phyloP scores from a whole-genome alignment of 2,329 filamentous ascomycete genomes.

The Aspergillus sojae region DNA sequence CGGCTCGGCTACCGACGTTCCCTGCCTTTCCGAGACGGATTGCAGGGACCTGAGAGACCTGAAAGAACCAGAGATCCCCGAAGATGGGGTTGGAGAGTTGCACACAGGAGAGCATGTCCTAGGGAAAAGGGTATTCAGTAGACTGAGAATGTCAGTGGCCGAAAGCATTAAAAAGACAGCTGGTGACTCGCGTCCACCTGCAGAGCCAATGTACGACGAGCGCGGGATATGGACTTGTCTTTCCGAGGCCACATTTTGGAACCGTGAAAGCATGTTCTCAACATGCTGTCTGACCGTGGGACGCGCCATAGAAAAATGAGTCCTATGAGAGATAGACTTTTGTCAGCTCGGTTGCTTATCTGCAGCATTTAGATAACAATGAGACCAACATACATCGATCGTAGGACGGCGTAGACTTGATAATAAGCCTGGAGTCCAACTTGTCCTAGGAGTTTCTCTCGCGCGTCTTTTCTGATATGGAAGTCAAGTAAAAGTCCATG shows the following conservation, averaged over 20 bases:
- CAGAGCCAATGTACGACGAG: conserved; percentile 58
- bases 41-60: conserved; percentile 20
- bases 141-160: conserved; percentile 74
- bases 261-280: conserved; percentile 41
- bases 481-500: conserved; percentile 76
- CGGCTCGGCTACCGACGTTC: conserved; percentile 28
- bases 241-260: conserved; percentile 20
- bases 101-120: conserved; percentile 29
- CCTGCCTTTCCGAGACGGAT: conserved; percentile 24
- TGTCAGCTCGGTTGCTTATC: not conserved
- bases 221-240: conserved; percentile 28
- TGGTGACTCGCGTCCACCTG: conserved; percentile 22
- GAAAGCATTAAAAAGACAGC: conserved; percentile 75
- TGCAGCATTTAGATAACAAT: not conserved
- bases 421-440: conserved; percentile 80
- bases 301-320: conserved; percentile 40
- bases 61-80: conserved; percentile 26
- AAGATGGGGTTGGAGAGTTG: conserved; percentile 29
- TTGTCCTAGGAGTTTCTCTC: conserved; percentile 72
- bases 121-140: conserved; percentile 83
- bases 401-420: conserved; percentile 74
- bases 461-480: conserved; percentile 86
- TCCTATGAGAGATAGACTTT: conserved; percentile 24
- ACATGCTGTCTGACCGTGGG: conserved; percentile 38
- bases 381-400: conserved; percentile 61